Conservation (phyloP, 306 rosid genomes). For the Medicago ruthenica region DNA sequence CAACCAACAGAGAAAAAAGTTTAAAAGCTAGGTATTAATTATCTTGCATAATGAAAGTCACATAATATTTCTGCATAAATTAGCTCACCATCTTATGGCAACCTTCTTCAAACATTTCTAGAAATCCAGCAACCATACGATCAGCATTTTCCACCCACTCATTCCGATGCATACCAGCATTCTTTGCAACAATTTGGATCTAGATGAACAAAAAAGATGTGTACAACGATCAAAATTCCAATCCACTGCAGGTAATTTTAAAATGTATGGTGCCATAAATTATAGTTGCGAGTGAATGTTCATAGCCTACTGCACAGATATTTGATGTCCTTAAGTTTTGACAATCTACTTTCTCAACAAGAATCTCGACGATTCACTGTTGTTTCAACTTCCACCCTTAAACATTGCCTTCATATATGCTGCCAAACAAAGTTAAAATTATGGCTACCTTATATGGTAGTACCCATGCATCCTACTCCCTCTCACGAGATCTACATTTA, state of each 20-base stretch:
- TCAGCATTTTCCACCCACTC: constrained; percentile 99
- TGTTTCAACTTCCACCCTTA: constrained; percentile 11
- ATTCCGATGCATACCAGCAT: constrained; percentile 91
- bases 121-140: constrained; percentile 97
- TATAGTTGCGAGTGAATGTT: constrained; percentile 8
- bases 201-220: constrained; percentile 47
- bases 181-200: constrained; percentile 92
- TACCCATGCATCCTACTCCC: constrained; percentile 1
- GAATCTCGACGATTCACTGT: neutral
- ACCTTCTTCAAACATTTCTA: constrained; percentile 99
- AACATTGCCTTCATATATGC: too few species aligned
- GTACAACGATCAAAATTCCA: constrained; percentile 40
- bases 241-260: constrained; percentile 11
- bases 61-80: constrained; percentile 10
- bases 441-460: neutral
- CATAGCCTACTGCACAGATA: neutral
- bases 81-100: constrained; percentile 94
- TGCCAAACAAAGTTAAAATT: too few species aligned
- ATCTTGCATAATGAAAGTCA: constrained; percentile 15
- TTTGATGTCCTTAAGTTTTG: neutral
- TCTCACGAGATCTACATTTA: neutral
- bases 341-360: neutral
- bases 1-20: too few species aligned
- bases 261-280: constrained; percentile 18
- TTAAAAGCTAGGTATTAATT: constrained; percentile 1